Percentiles rank a stretch among this genome's conserved stretches.
These are phyloP conservation scores for Aspergillus sp. DNA, from an alignment of 2,329 filamentous ascomycete genomes.

Conservation along the genomic window DNA sequence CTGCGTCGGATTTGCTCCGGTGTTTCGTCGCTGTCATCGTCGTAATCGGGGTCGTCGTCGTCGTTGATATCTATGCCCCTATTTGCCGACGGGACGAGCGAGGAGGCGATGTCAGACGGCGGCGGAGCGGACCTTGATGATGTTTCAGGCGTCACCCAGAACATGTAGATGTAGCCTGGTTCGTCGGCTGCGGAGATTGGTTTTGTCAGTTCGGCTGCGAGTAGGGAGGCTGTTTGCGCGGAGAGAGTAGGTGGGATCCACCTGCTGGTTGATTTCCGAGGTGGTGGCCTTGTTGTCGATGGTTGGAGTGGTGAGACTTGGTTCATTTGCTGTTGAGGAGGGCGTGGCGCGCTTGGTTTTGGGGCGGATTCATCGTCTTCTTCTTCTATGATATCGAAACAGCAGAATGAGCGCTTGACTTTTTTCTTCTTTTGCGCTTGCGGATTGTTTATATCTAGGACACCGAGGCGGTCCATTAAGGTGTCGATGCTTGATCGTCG, in stretches of 20 bases:
- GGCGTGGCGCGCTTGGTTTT: constrained; percentile 21
- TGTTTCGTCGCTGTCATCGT: constrained; percentile 21
- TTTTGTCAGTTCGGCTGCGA: constrained; percentile 75
- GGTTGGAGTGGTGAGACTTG: constrained; percentile 7
- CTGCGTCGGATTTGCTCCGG: constrained; percentile 28
- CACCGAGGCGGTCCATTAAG: constrained; percentile 73
- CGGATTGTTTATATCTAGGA: constrained; percentile 62
- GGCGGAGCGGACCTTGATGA: constrained; percentile 49
- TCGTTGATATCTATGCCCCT: background rate
- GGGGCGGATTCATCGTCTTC: constrained; percentile 4
- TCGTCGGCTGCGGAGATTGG: constrained; percentile 74
- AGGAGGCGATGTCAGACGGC: constrained; percentile 59
- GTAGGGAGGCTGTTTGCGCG: constrained; percentile 65
- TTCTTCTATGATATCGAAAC: constrained; percentile 32
- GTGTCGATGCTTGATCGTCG: constrained; percentile 83
- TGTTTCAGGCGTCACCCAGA: constrained; percentile 80
- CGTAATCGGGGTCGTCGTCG: background rate
- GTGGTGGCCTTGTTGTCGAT: constrained; percentile 3
- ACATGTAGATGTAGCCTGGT: constrained; percentile 96
- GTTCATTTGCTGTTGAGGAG: constrained; percentile 11
- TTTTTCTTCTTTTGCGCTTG: constrained; percentile 17
- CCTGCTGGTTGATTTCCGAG: background rate
- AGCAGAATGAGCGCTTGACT: constrained; percentile 33
- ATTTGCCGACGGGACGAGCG: constrained; percentile 54
- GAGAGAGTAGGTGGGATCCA: constrained; percentile 69